Evolutionary conservation across 2,329 filamentous ascomycete species (phyloP), one percentile per base, ranked within the genome.

Genomic region (Claviceps capensis): DNA sequence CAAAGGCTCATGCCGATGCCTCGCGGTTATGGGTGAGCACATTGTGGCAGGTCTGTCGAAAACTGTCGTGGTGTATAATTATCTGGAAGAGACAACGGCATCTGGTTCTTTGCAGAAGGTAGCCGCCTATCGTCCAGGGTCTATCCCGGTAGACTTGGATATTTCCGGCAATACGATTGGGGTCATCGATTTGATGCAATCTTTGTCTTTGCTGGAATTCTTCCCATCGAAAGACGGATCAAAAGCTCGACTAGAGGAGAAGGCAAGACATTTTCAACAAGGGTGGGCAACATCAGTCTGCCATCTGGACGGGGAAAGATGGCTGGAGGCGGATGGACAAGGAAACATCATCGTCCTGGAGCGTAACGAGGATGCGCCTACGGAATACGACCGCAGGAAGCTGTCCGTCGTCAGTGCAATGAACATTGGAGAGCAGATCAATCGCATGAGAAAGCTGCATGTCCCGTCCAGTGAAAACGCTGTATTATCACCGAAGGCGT

Each of bases 121-220:
- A 16, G 86, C 87, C 1, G 80, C 82, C 2, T 95, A 89, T 65
- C 81, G 89, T 13, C 86, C 88, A 2, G 81, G 88, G 2, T 94
- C 89, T 0, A 86, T 87, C 36, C 90, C 93, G 0, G 80, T 95
- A 16, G 87, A 91, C 58, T 66, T 97, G 6, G 81, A 83, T 9
- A 77, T 96, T 14, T 79, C 81, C 1, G 85, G 78, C 1, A 82
- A 84, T 58, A 74, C 79, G 23, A 90, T 98, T 56, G 88, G 86
- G 0, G 82, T 97, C 9, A 86, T 85, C 0, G 93, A 98, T 62
- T 71, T 98, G 46, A 96, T 95, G 86, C 96, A 97, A 69, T 95
- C 88, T 1, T 74, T 95, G 23, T 83, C 85, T 1, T 71, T 97
- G 5, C 73, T 96, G 8, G 76, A 93, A 62, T 93, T 85, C 62